A percentile compares a stretch with the other conserved stretches of the same genome.
phyloP scores from a whole-genome alignment of 495 filamentous ascomycete genomes.

The Daldinia vernicosa region DNA sequence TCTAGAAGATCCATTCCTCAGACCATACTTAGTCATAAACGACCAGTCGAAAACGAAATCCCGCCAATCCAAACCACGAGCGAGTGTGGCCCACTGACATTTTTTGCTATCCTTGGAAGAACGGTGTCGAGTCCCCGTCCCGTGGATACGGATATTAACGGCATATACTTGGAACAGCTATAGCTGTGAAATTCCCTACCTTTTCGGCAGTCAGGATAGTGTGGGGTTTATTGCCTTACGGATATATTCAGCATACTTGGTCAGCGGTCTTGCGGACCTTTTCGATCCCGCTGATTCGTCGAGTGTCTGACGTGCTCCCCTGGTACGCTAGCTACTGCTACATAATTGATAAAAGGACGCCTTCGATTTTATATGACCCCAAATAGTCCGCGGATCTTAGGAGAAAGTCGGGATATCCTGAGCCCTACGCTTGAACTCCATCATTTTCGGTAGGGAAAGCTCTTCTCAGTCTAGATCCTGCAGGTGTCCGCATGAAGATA shows the following conservation, averaged over 20 bases:
- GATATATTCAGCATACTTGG: neutral
- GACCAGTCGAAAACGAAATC: neutral
- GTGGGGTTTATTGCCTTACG: neutral
- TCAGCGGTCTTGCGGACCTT: neutral
- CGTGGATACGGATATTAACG: neutral
- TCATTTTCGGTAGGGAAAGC: neutral
- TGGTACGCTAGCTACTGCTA: neutral
- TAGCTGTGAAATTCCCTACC: neutral
- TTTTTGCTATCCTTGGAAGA: neutral
- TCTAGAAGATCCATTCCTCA: neutral
- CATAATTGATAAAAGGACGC: neutral
- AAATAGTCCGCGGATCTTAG: conserved; percentile 1
- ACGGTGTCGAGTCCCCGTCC: neutral
- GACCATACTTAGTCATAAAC: neutral
- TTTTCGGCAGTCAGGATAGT: neutral
- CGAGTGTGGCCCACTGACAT: neutral
- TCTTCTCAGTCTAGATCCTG: conserved; percentile 8
- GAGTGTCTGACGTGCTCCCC: neutral
- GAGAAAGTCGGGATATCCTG: neutral
- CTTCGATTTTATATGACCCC: neutral
- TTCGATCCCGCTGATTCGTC: neutral
- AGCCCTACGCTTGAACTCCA: neutral
- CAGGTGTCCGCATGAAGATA: neutral
- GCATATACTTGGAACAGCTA: neutral
- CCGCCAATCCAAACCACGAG: neutral